Conservation (phyloP, 78 protist species). For the Trichosphaerium sp. region DNA sequence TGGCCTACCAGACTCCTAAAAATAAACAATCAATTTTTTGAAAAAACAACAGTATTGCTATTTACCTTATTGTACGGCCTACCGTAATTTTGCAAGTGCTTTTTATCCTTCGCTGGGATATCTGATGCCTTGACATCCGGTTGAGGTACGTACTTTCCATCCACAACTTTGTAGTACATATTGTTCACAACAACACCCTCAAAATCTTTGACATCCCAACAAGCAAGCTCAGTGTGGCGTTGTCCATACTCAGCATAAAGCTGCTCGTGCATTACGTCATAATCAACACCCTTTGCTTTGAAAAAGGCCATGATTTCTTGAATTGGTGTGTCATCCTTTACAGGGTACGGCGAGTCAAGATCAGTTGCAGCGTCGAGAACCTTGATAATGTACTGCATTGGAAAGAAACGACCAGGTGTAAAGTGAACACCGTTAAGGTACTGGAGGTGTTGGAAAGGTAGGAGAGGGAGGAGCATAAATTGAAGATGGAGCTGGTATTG, state of each 20-base stretch:
- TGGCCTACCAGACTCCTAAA: neutral
- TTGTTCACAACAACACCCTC: neutral
- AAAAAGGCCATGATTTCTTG: neutral
- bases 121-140: neutral
- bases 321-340: neutral
- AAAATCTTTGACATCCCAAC: neutral
- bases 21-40: too few relatives aligned
- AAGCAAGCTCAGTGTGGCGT: neutral
- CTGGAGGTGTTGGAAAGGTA: conserved; percentile 15
- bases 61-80: neutral
- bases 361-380: neutral
- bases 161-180: neutral
- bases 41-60: too few relatives aligned
- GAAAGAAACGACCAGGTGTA: conserved; percentile 5
- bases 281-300: neutral
- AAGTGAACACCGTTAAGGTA: conserved; percentile 3
- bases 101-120: neutral
- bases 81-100: neutral
- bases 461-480: neutral
- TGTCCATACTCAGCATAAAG: neutral
- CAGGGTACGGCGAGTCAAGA: neutral
- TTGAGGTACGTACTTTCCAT: neutral
- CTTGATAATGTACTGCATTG: neutral
- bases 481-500: conserved; percentile 36
- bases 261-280: neutral